Conservation (phyloP, 2,329 filamentous ascomycete species). For the Fusarium circinatum region DNA sequence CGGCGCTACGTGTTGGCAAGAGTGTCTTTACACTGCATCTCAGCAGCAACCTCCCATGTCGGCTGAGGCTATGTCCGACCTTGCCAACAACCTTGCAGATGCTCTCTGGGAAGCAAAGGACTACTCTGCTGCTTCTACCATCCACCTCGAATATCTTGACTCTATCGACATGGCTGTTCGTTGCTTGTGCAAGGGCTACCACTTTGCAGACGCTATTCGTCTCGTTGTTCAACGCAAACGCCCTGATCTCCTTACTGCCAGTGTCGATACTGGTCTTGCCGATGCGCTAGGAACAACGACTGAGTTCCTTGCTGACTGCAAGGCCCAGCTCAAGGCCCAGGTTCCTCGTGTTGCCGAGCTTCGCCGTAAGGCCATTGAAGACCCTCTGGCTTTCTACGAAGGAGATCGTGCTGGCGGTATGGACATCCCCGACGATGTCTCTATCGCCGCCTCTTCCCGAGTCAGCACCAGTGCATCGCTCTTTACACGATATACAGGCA, state of each 20-base stretch:
- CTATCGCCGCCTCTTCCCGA: slow-evolving; percentile 83
- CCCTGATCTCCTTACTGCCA: slow-evolving; percentile 69
- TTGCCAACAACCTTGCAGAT: slow-evolving; percentile 81
- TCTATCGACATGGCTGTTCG: slow-evolving; percentile 76
- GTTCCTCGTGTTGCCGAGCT: slow-evolving; percentile 87
- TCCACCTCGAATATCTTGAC: slow-evolving; percentile 83
- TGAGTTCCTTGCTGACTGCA: slow-evolving; percentile 94
- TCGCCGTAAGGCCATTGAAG: slow-evolving; percentile 80
- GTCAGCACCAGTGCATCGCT: slow-evolving; percentile 85
- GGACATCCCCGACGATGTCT: slow-evolving; percentile 92
- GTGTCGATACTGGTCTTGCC: slow-evolving; percentile 81
- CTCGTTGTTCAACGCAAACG: slow-evolving; percentile 71
- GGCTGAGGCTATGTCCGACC: slow-evolving; percentile 66
- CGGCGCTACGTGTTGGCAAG: slow-evolving; percentile 83
- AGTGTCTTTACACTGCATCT: slow-evolving; percentile 83
- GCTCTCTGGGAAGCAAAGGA: slow-evolving; percentile 86
- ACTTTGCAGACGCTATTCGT: slow-evolving; percentile 89
- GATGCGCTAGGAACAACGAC: slow-evolving; percentile 86
- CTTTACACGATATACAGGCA: slow-evolving; percentile 91
- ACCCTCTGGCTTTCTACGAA: slow-evolving; percentile 90
- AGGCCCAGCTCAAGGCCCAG: slow-evolving; percentile 83
- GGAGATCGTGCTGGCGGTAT: slow-evolving; percentile 72
- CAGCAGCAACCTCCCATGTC: slow-evolving; percentile 71
- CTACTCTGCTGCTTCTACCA: slow-evolving; percentile 79
- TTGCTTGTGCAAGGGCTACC: slow-evolving; percentile 87